Base-by-base conservation (phyloP, 305 asterid genomes). In the Rubia balearica region DNA sequence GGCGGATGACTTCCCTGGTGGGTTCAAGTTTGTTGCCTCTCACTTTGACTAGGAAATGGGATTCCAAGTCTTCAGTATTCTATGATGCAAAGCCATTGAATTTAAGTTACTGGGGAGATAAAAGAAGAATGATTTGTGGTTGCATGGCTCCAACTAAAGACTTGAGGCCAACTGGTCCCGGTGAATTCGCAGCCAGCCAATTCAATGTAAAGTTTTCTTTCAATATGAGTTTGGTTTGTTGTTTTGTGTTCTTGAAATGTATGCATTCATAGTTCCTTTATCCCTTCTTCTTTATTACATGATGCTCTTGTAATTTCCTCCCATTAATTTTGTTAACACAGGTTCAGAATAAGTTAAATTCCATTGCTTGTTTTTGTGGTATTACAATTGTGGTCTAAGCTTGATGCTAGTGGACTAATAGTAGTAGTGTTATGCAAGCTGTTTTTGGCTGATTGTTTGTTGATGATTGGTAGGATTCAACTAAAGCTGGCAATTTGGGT, bases 391-490 rank as follows among this genome's bases (percentile, higher is more conserved):
- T 69, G 14, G 64, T 55, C 56, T 69, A 14, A 43, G 21, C 17
- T 56, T 36, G 30, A 53, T 30, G 65, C 22, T 38, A 33, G 21
- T 63, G 30, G 56, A 21, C 22, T n/a, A 19, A 13, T 51, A 9
- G 11, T 56, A 13, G 5, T 51, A 22, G 43, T 38, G 56, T 19
- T n/a, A 12, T 53, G 42, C 36, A n/a, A 6, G 22, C 3, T 49
- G 38, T 19, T 8, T 2, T 62, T 48, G 3, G 42, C 30, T 67
- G 43, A 10, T 30, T 53, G 24, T 68, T 43, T 41, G 38, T 65
- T 45, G 70, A 40, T 76, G 65, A 61, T 65, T 64, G 30, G 53
- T 78, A 88, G 97, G 90, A 83, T 84, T 70, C 83, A 78, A 78
- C 61, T 75, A 81, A 78, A 82, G 66, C 76, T 38, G 87, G 78